Percentiles rank a stretch among this genome's conserved stretches.
Evolutionary conservation across 768 basidiomycete species (phyloP).

Genomic region (Trametes elegans): DNA sequence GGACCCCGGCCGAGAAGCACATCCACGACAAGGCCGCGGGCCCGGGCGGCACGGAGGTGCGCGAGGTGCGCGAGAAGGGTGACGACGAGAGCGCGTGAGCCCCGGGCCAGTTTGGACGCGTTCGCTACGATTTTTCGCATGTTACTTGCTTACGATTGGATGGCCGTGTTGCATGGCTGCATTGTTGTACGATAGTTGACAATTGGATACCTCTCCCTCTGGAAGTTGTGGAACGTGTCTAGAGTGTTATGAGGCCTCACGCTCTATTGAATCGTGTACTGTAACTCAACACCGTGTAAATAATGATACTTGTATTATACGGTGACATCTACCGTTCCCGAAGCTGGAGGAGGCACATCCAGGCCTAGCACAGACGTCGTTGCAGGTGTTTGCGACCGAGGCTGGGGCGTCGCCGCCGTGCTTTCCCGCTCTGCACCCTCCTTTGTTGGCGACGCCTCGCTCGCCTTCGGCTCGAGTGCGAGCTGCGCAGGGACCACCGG

Average conservation of each 20-base stretch:
- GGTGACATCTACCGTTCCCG: background rate
- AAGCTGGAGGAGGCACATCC: background rate
- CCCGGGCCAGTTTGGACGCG: too few relatives aligned
- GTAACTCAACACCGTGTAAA: too few relatives aligned
- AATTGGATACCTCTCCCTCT: too few relatives aligned
- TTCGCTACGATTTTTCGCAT: too few relatives aligned
- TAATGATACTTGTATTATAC: too few relatives aligned
- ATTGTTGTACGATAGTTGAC: too few relatives aligned
- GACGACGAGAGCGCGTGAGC: conserved; percentile 15
- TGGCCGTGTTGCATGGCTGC: too few relatives aligned
- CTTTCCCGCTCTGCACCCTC: background rate
- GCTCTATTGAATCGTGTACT: too few relatives aligned
- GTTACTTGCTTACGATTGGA: background rate
- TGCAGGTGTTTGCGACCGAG: background rate
- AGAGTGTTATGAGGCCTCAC: too few relatives aligned
- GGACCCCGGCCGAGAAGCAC: conserved; percentile 38
- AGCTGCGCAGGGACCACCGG: background rate
- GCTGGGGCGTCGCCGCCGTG: background rate
- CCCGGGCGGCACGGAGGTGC: conserved; percentile 13
- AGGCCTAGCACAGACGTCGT: background rate
- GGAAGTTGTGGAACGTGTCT: too few relatives aligned
- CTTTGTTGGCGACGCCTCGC: background rate
- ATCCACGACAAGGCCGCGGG: conserved; percentile 24
- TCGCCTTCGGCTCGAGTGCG: background rate
- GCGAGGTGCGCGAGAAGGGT: conserved; percentile 22